Conservation (phyloP, 176 grass and related monocot species). For the Oryza rufipogon region DNA sequence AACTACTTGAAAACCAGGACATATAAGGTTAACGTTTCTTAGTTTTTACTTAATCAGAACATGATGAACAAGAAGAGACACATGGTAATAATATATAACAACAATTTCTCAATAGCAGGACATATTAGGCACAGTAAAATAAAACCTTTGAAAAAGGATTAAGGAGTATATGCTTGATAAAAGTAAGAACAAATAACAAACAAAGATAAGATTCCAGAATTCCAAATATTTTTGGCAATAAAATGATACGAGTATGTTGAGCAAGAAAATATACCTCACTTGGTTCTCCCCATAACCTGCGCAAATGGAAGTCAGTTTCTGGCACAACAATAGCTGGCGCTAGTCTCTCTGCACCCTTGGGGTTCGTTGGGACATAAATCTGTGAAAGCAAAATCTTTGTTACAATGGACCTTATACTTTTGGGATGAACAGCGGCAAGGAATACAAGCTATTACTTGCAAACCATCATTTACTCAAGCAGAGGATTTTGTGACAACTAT, state of each 20-base stretch:
- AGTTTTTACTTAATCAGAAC: background rate
- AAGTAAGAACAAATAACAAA: constrained; percentile 1
- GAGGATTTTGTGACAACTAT: background rate
- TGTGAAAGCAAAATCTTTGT: constrained; percentile 20
- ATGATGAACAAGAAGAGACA: background rate
- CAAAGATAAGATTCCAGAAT: background rate
- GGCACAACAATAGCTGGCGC: constrained; percentile 63
- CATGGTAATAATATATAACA: constrained; percentile 8
- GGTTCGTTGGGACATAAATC: constrained; percentile 71
- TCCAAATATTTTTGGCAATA: background rate
- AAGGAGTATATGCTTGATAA: background rate
- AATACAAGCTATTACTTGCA: constrained; percentile 3
- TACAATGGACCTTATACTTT: constrained; percentile 33
- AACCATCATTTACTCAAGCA: background rate
- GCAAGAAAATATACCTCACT: constrained; percentile 54
- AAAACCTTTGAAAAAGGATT: constrained; percentile 30
- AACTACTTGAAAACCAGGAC: constrained; percentile 1
- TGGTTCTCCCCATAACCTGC: constrained; percentile 75
- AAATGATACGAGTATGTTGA: background rate
- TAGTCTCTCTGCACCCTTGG: constrained; percentile 69
- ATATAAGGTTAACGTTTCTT: background rate
- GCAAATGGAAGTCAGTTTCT: constrained; percentile 71
- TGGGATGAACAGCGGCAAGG: background rate
- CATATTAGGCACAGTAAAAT: background rate
- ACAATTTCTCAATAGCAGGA: background rate